phyloP scores from a whole-genome alignment of 164 flowering plant genomes.

The Cinnamomum micranthum region DNA sequence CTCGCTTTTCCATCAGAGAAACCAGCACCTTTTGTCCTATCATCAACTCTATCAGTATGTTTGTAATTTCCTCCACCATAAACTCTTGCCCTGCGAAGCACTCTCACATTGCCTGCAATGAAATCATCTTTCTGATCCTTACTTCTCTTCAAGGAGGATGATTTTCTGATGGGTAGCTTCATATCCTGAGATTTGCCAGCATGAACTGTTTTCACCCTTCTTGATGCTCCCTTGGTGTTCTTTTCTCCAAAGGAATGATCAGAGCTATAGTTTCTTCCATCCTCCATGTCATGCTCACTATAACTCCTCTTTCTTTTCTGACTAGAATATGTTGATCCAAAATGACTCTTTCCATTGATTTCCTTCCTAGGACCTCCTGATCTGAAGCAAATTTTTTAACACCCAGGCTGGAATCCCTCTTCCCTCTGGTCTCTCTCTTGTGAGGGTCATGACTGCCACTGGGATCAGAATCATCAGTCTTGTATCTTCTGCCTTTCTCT shows the following conservation, averaged over 20 bases:
- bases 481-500: neutral
- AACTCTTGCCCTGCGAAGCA: neutral
- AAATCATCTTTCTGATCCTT: conserved; percentile 8
- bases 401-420: neutral
- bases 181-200: neutral
- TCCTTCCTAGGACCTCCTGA: neutral
- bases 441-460: neutral
- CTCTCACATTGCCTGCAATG: conserved; percentile 2
- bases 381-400: neutral
- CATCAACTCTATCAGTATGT: conserved; percentile 14
- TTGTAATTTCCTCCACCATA: neutral
- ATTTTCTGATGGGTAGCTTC: neutral
- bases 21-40: neutral
- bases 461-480: neutral
- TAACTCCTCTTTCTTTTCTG: conserved; percentile 34
- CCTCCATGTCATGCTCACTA: conserved; percentile 13
- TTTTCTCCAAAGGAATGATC: conserved; percentile 8
- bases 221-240: neutral
- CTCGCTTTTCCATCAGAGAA: conserved; percentile 8
- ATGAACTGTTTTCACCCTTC: neutral
- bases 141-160: conserved; percentile 1
- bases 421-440: conserved; percentile 8
- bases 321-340: neutral
- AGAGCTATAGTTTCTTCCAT: conserved; percentile 8
- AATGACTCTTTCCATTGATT: neutral